Conservation (phyloP, 768 basidiomycete species). For the Collybiopsis confluens region DNA sequence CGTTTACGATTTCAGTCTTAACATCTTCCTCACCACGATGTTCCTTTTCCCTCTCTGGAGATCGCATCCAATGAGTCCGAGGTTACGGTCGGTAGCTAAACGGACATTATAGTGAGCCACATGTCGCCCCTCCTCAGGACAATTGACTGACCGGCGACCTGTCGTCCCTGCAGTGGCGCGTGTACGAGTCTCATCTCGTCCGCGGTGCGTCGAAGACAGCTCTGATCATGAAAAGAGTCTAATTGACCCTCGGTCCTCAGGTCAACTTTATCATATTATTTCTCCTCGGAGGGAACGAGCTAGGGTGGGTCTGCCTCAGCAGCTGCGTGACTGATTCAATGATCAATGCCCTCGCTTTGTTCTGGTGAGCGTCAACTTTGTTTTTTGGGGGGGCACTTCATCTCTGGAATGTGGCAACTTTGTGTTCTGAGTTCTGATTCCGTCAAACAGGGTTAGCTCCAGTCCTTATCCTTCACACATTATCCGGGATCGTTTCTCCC, state of each 20-base stretch:
- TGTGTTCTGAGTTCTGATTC: too few relatives aligned
- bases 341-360: slow-evolving; percentile 3
- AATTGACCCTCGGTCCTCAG: not conserved
- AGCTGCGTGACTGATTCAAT: slow-evolving; percentile 5
- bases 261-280: slow-evolving; percentile 3
- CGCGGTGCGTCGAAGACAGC: not conserved
- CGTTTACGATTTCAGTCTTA: slow-evolving; percentile 1
- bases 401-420: too few relatives aligned
- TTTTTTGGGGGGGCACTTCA: too few relatives aligned
- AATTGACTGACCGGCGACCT: not conserved
- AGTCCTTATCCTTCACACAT: not conserved
- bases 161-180: not conserved
- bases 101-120: slow-evolving; percentile 6
- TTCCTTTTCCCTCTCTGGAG: slow-evolving; percentile 6
- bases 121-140: not conserved
- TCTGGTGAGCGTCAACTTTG: not conserved
- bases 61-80: slow-evolving; percentile 6
- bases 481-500: slow-evolving; percentile 2
- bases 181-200: slow-evolving; percentile 5
- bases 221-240: too few relatives aligned
- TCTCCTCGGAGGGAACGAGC: not conserved
- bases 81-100: slow-evolving; percentile 1
- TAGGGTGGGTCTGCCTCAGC: slow-evolving; percentile 5
- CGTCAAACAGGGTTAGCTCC: not conserved
- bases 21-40: slow-evolving; percentile 7